These are phyloP conservation scores for Plantago major DNA, from an alignment of 257 asterid species.

Conservation along the genomic window DNA sequence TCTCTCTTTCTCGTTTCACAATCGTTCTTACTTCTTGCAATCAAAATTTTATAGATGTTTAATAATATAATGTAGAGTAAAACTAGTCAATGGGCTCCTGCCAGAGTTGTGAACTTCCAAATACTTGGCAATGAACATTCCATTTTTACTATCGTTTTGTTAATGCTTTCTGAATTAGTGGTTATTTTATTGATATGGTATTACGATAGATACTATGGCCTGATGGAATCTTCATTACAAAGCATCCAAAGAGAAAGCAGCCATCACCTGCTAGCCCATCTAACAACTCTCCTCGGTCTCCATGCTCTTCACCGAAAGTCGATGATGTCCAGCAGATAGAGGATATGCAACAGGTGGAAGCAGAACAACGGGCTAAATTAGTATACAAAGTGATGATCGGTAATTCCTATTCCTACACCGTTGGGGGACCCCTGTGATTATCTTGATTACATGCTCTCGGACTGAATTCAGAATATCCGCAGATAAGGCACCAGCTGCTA, in stretches of 20 bases:
- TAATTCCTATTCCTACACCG: constrained; percentile 23
- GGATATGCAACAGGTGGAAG: constrained; percentile 70
- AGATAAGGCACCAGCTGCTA: constrained; percentile 92
- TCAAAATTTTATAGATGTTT: background rate
- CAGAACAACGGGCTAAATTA: constrained; percentile 81
- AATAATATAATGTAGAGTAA: background rate
- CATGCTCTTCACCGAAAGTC: constrained; percentile 44
- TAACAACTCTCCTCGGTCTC: constrained; percentile 29
- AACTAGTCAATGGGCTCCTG: background rate
- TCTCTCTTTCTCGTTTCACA: background rate
- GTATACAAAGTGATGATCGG: constrained; percentile 68
- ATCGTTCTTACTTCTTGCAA: background rate
- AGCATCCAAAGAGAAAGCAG: constrained; percentile 76
- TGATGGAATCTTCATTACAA: constrained; percentile 90
- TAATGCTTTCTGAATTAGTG: constrained; percentile 9
- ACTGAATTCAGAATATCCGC: constrained; percentile 23
- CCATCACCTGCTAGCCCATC: constrained; percentile 50
- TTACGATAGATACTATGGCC: constrained; percentile 80
- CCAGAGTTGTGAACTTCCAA: background rate
- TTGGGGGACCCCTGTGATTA: background rate
- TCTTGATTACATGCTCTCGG: constrained; percentile 6
- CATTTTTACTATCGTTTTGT: constrained; percentile 1
- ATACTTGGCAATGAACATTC: background rate
- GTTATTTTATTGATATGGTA: constrained; percentile 20
- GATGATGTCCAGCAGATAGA: constrained; percentile 46